Evolutionary conservation across 352 stramenopile species (phyloP), one percentile per base, ranked within the genome.

Genomic region (Globisporangium uncinulatum): DNA sequence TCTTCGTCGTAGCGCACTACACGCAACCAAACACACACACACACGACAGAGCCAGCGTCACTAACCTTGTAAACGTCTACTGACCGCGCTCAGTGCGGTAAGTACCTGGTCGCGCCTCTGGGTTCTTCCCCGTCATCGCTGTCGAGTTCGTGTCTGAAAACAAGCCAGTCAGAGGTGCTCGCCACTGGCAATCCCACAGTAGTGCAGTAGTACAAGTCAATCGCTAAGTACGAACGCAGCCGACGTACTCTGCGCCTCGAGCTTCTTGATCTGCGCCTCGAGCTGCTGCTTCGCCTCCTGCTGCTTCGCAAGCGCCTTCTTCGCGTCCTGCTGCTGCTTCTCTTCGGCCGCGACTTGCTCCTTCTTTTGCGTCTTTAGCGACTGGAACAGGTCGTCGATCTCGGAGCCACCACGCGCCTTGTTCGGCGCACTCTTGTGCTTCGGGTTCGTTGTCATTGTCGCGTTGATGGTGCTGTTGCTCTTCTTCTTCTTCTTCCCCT

Each of bases 1-100:
- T 95, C 82, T 44, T 92, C 75, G 34, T 95, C 86, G 44, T 94
- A 93, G 31, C 86, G 83, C 54, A 94, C 84, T 93, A 51, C 8
- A 46, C 34, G 53, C 15, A 58, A 0, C 24, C 8, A 44, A 9
- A 63, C 29, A 69, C 54, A 29, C 7, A 24, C 6, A 19, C 19
- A 15, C 17, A 29, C 24, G 29, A 20, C 42, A 47, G 7, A 2
- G 6, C 4, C 21, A 29, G 21, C 49, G 44, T 19, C 20, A 29
- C 20, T 4, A 21, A 29, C 24, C 24, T 29, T 29, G 24, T 29
- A 29, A 29, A 29, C 4, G 24, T 29, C 24, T 9, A 43, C 7
- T n/a, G 19, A n/a, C 52, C 47, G 29, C 14, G 29, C 19, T 34
- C 19, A 6, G 34, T 9, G 43, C 42, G 56, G 13, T 83, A 92